These are phyloP conservation scores for Citrus cavaleriei DNA, from an alignment of 345 rosid genomes.

Conservation along the genomic window DNA sequence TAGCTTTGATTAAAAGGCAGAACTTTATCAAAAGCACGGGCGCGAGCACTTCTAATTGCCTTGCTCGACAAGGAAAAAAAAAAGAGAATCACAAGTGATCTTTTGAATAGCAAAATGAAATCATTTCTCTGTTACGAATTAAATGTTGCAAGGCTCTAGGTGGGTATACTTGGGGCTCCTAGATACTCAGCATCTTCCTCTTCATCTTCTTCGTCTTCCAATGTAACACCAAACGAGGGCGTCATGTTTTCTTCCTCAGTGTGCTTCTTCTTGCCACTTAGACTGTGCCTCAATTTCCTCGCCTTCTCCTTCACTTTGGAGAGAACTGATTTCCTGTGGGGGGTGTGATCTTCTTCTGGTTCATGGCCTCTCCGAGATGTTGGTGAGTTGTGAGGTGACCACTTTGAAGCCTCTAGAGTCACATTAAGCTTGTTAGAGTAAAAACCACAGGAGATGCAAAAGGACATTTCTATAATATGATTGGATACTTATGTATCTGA, in stretches of 20 bases:
- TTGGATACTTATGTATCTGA: background rate
- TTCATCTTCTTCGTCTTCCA: conserved; percentile 41
- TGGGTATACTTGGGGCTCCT: conserved; percentile 66
- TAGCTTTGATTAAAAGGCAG: background rate
- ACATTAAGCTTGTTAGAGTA: background rate
- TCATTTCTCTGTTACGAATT: background rate
- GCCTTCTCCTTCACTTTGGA: conserved; percentile 73
- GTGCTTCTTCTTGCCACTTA: conserved; percentile 51
- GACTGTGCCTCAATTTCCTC: conserved; percentile 45
- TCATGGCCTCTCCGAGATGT: conserved; percentile 30
- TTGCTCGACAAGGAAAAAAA: background rate
- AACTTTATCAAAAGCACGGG: background rate
- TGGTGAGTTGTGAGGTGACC: conserved; percentile 27
- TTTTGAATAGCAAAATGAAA: background rate
- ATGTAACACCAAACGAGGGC: conserved; percentile 40
- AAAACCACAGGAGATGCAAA: background rate
- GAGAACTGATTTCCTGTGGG: conserved; percentile 59
- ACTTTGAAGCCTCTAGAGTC: conserved; percentile 35
- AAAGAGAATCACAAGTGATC: background rate
- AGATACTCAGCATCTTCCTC: conserved; percentile 60
- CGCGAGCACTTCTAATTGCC: background rate
- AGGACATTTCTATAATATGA: background rate
- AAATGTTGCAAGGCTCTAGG: background rate
- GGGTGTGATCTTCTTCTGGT: conserved; percentile 36
- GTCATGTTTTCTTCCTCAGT: conserved; percentile 38